Evolutionary conservation across 108 stramenopile genomes (phyloP), one percentile per base, ranked within the genome.

Genomic region (Stephanodiscus minutulus): DNA sequence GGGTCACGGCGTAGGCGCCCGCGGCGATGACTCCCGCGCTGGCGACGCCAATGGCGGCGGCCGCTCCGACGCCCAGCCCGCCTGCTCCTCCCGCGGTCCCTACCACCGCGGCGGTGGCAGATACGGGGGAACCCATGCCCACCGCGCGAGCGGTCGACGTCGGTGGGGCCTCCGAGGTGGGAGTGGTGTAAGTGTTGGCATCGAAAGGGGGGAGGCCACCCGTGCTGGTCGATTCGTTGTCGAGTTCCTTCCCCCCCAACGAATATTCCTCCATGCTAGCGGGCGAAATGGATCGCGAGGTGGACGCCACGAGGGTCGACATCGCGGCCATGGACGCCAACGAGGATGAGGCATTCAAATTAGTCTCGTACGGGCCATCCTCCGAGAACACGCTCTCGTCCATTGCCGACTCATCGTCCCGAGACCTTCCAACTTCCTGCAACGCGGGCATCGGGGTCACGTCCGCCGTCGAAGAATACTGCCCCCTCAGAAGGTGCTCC

Each of bases 21-120:
- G 61, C 74, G 35, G 61, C 65, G 27, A 83, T 47, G 10, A 69
- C 72, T 64, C 58, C 78, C 36, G 81, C 81, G 64, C 50, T 76
- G 20, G 82, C 82, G 56, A 78, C 79, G 21, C 84, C 84, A 56
- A 83, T 71, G 37, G 83, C 87, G 3, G 88, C 77, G 20, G 59
- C 60, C 8, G 69, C 61, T 57, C 58, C 77, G 36, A 46, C 27
- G 28, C 65, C 61, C 33, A 77, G 3, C 25, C 59, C 56, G 1
- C 37, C 59, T 37, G 18, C 59, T 41, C 37, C 27, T 43, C 39
- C 10, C 7, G 52, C 50, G 22, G 36, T 27, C 39, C 55, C 64
- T 53, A 29, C 58, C n/a, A 43, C 62, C 11, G 58, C 22, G 17
- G 63, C 55, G 46, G 81, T 46, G 46, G 81, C 49, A 43, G 82